A percentile compares a stretch with the other conserved stretches of the same genome.
These are phyloP conservation scores for Tricholoma terreum DNA, from an alignment of 768 basidiomycete genomes.

Conservation along the genomic window DNA sequence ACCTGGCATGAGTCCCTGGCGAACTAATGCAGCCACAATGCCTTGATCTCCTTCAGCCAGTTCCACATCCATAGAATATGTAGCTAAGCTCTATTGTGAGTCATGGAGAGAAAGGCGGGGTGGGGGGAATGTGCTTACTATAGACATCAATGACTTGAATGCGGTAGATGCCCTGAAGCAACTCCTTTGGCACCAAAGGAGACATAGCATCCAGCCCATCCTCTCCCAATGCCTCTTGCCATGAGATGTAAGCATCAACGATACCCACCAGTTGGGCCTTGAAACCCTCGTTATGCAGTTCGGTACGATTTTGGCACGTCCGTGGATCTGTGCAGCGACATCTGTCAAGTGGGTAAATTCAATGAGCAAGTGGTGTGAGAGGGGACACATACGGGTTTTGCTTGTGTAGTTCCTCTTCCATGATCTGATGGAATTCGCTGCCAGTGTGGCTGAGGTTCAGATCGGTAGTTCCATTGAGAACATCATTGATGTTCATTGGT, in stretches of 20 bases:
- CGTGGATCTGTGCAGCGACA: background rate
- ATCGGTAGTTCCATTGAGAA: background rate
- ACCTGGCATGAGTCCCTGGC: constrained; percentile 18
- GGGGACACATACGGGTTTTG: too few relatives aligned
- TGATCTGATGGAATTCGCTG: constrained; percentile 1
- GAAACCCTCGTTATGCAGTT: background rate
- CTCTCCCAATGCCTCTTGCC: constrained; percentile 1
- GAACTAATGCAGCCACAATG: constrained; percentile 14
- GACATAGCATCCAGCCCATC: background rate
- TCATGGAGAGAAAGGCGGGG: background rate
- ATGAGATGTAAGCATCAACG: constrained; percentile 9
- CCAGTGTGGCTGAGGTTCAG: constrained; percentile 2
- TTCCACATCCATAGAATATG: too few relatives aligned
- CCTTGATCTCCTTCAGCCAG: background rate
- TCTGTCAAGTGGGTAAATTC: background rate
- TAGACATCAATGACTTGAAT: constrained; percentile 3
- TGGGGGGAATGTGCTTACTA: too few relatives aligned
- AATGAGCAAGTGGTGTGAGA: too few relatives aligned
- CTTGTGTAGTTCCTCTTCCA: background rate
- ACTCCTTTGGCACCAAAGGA: background rate
- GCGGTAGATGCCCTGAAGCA: background rate
- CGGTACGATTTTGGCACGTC: background rate
- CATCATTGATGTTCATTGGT: too few relatives aligned
- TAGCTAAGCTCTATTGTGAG: background rate
- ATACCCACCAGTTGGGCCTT: constrained; percentile 4